These are phyloP conservation scores for Ceratocystis colombiana DNA, from an alignment of 2,329 filamentous ascomycete species.

Conservation along the genomic window DNA sequence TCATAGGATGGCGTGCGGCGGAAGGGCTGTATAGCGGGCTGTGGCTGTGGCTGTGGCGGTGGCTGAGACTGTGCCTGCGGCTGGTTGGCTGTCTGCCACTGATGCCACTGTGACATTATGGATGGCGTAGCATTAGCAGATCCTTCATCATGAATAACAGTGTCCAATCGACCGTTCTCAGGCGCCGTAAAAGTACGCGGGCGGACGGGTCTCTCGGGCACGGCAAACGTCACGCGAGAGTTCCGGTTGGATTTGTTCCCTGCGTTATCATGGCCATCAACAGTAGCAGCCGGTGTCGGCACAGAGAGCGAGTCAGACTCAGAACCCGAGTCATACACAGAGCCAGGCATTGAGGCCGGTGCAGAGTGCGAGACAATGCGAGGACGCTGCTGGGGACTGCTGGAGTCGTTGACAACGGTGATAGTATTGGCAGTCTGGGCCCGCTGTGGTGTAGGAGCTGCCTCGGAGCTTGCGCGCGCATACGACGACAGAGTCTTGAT, in stretches of 20 bases:
- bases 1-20: conserved; percentile 23
- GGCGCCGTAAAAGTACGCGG: conserved; percentile 8
- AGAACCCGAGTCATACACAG: conserved; percentile 5
- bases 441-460: background rate
- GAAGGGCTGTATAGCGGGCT: background rate
- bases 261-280: background rate
- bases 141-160: background rate
- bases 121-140: background rate
- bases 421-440: conserved; percentile 14
- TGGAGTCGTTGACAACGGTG: background rate
- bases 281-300: background rate
- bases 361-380: background rate
- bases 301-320: conserved; percentile 1
- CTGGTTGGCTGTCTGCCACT: background rate
- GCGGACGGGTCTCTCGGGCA: background rate
- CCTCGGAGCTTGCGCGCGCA: background rate
- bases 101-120: conserved; percentile 2
- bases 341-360: background rate
- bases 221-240: background rate
- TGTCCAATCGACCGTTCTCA: conserved; percentile 1
- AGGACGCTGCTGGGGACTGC: background rate
- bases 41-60: background rate
- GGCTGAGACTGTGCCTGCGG: background rate
- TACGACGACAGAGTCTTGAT: conserved; percentile 41
- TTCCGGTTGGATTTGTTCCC: background rate